Evolutionary conservation across 2,329 filamentous ascomycete genomes (phyloP), one percentile per base, ranked within the genome.

Genomic region (Alternaria novae-zelandiae): DNA sequence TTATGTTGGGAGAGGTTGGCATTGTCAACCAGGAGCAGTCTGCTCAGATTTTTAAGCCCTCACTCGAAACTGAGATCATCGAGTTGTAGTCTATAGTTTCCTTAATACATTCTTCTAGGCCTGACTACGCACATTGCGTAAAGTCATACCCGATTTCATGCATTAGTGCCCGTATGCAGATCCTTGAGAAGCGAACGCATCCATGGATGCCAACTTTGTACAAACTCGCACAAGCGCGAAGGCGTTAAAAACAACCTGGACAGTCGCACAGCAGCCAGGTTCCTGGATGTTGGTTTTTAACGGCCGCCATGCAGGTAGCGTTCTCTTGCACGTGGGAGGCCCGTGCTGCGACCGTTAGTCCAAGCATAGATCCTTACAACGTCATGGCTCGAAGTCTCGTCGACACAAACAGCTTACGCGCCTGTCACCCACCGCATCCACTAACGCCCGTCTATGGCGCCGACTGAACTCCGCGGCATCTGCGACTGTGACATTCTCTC

Each of bases 1-100:
- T 93, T 74, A 82, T 96, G 61, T 82, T 93, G 13, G 83, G 82
- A 7, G 70, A 80, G 15, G 78, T 82, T 43, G 80, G 80, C 1
- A 57, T 80, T 32, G 60, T 30, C 20, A 51, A 59, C 25, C 49
- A 63, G 21, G 50, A 51, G 28, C 43, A 54, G 20, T 15, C 57
- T 17, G 26, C 21, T 28, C 50, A 43, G 17, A n/a, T 25, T 12
- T 25, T 32, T n/a, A 30, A 53, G n/a, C 50, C 44, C 2, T 26
- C 44, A 6, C 26, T 51, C 17, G 60, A 50, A 21, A 23, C 49
- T 41, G 56, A 63, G 12, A 54, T 50, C n/a, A 59, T 59, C 17
- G 60, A 63, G 32, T 45, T 63, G 44, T 63, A 63, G 50, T 36
- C 30, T 13, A 25, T 36, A 36, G 20, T 46, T n/a, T 21, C 15